Evolutionary conservation across 2,329 filamentous ascomycete species (phyloP), one percentile per base, ranked within the genome.

Genomic region (Metarhizium guizhouense): DNA sequence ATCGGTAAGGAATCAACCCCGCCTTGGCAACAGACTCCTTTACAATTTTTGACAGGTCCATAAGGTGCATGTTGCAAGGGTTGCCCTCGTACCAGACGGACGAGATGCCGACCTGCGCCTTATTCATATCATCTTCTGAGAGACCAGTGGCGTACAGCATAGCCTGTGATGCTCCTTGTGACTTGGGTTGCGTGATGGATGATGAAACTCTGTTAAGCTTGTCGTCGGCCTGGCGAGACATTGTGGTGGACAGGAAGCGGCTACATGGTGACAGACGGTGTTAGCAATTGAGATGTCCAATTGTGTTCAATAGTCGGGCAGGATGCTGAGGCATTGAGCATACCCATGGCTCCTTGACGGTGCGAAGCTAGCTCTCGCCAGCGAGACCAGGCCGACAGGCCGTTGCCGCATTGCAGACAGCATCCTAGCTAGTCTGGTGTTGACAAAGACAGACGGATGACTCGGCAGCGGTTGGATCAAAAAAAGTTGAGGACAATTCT

Each of bases 61-160:
- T 80, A 59, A 99, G 78, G 74, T 99, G 94, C 93, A 96, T 99
- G 76, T 99, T 99, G 80, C 94, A 99, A 30, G 94, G 94, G 76
- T 99, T 99, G 56, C 94, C 94, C 64, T 90, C 87, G 75, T 93
- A 96, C 94, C 94, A 99, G 58, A 97, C 92, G 6, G 92, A 96
- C 47, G 93, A 95, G 70, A 99, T 97, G 63, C 94, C 94, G 64
- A 99, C 87, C 77, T 99, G 95, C 30, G 94, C 88, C 78, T 97
- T 99, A 77, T 87, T 86, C 86, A 97, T 89, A 72, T 96, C 92
- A 56, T 81, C 80, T 68, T 95, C 89, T 47, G 76, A 83, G 65
- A 99, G 78, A 54, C 95, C 95, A 1, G 93, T 96, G 63, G 90
- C 94, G 78, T 96, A 99, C 56, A 99, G 81, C 95, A 99, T 99